Percentiles rank a stretch among this genome's conserved stretches.
These are phyloP conservation scores for Ichthyophthirius multifiliis DNA, from an alignment of 169 alveolate species.

Conservation along the genomic window DNA sequence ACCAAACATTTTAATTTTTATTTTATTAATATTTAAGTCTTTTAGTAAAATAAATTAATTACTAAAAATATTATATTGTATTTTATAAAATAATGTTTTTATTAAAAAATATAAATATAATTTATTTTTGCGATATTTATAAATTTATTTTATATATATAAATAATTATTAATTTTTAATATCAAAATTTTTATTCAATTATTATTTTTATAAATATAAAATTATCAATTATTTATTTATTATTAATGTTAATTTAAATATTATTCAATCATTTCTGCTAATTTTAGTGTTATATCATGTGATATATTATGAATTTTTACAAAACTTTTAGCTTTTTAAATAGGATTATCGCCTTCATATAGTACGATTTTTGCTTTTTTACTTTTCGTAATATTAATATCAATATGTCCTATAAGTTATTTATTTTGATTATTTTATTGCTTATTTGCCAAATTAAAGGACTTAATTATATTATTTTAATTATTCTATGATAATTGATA, in stretches of 20 bases:
- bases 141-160: too few relatives aligned
- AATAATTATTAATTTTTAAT: too few relatives aligned
- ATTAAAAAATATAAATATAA: too few relatives aligned
- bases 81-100: too few relatives aligned
- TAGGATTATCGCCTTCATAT: not conserved
- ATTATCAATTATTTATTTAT: not conserved
- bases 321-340: not conserved
- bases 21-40: too few relatives aligned
- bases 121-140: too few relatives aligned
- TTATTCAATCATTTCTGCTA: not conserved
- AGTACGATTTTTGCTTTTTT: not conserved
- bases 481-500: not conserved
- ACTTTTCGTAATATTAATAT: not conserved
- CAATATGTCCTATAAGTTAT: not conserved
- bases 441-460: not conserved
- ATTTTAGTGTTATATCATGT: not conserved
- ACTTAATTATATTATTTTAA: not conserved
- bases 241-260: not conserved
- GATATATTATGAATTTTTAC: not conserved
- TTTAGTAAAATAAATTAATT: too few relatives aligned
- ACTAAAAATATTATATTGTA: too few relatives aligned
- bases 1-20: too few relatives aligned
- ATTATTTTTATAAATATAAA: not conserved
- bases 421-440: not conserved
- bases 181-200: too few relatives aligned